Percentiles rank a stretch among this genome's conserved stretches.
Evolutionary conservation across 441 rosid species (phyloP).

Genomic region (Gossypium gossypioides): DNA sequence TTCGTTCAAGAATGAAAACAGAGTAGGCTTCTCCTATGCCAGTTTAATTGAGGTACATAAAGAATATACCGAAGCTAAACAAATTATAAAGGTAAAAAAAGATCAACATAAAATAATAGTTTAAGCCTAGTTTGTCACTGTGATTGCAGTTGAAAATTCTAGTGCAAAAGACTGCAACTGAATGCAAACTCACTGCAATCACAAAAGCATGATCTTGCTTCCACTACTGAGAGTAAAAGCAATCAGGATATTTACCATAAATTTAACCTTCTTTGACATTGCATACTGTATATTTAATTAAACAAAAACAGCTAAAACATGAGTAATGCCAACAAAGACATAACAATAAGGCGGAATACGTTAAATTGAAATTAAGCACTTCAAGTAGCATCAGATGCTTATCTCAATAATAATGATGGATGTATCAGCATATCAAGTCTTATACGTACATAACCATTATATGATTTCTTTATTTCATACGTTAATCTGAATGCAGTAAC

Average conservation of each 20-base stretch:
- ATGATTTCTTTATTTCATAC: not conserved
- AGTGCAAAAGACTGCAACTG: not conserved
- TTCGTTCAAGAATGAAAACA: not conserved
- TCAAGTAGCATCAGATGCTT: not conserved
- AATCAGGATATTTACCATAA: not conserved
- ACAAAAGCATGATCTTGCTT: not conserved
- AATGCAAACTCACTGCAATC: not conserved
- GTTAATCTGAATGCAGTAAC: not conserved
- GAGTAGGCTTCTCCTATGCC: not conserved
- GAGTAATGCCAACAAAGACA: not conserved
- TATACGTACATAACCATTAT: not conserved
- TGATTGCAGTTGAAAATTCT: not conserved
- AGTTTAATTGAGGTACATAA: not conserved
- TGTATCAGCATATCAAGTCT: not conserved
- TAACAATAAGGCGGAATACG: too few species aligned
- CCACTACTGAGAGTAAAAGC: not conserved
- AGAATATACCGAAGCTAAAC: not conserved
- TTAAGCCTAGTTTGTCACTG: not conserved
- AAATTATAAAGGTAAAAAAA: not conserved
- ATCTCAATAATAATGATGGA: not conserved
- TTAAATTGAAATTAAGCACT: not conserved
- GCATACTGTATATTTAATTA: not conserved
- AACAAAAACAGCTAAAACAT: not conserved
- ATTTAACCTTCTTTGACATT: not conserved
- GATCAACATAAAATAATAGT: not conserved